Evolutionary conservation across 352 stramenopile species (phyloP).

Genomic region (Nothophytophthora sp.): DNA sequence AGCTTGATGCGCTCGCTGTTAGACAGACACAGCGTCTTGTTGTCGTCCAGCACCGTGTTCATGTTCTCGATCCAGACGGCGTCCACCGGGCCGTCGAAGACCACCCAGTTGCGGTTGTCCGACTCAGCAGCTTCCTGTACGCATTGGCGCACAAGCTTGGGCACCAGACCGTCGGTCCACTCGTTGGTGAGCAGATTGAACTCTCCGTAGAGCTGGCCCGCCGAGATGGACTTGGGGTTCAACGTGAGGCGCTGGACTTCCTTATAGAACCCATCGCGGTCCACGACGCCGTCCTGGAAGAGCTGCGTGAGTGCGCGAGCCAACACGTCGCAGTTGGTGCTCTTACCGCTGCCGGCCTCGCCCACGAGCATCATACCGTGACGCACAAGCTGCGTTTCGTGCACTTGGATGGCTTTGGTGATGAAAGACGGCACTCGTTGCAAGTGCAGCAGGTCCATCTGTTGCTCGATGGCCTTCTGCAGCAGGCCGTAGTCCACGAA

Average conservation of each 20-base stretch:
- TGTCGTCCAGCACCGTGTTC: conserved; percentile 90
- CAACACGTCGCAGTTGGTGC: conserved; percentile 80
- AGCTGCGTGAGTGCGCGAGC: conserved; percentile 72
- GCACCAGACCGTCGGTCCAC: conserved; percentile 93
- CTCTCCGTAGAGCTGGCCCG: conserved; percentile 94
- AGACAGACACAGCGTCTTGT: conserved; percentile 86
- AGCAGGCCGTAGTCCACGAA: conserved; percentile 94
- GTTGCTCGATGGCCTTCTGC: conserved; percentile 87
- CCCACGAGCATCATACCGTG: conserved; percentile 96
- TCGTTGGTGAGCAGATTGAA: conserved; percentile 95
- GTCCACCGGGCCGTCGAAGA: conserved; percentile 91
- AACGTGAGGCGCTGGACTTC: conserved; percentile 87
- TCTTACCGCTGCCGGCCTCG: conserved; percentile 90
- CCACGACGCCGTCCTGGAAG: conserved; percentile 75
- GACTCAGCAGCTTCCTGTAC: conserved; percentile 76
- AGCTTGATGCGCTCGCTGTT: conserved; percentile 91
- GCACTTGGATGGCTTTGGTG: conserved; percentile 87
- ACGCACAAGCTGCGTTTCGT: conserved; percentile 91
- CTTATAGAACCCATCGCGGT: conserved; percentile 88
- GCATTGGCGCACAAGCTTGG: conserved; percentile 92
- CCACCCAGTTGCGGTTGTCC: conserved; percentile 90
- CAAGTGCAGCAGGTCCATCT: conserved; percentile 69
- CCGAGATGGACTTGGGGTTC: conserved; percentile 96
- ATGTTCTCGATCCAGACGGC: conserved; percentile 95
- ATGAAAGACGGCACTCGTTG: conserved; percentile 89